These are phyloP conservation scores for Hyphopichia buzzinii DNA, from an alignment of 1,139 yeast species.

Conservation along the genomic window DNA sequence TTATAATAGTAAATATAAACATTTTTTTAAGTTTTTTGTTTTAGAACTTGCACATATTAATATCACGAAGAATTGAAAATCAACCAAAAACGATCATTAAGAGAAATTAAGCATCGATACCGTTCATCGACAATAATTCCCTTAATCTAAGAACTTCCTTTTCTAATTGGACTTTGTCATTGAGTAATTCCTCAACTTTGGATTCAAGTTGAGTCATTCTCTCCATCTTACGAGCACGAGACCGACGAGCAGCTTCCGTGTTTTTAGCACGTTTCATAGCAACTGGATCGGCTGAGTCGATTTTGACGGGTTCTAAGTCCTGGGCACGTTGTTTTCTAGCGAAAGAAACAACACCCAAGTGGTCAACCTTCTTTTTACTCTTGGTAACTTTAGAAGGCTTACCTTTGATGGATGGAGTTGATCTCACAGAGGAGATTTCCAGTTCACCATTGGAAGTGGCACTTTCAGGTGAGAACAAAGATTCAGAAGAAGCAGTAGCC, in stretches of 20 bases:
- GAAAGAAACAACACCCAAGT: slow-evolving; percentile 62
- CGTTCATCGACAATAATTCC: slow-evolving; percentile 36
- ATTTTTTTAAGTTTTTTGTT: not conserved
- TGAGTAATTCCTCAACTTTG: slow-evolving; percentile 63
- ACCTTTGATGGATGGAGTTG: slow-evolving; percentile 5
- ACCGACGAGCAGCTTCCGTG: slow-evolving; percentile 96
- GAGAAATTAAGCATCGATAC: slow-evolving; percentile 12
- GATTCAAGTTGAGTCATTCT: slow-evolving; percentile 81
- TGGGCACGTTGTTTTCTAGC: slow-evolving; percentile 60
- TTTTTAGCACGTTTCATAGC: slow-evolving; percentile 87
- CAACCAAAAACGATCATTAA: not conserved
- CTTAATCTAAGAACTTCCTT: slow-evolving; percentile 59
- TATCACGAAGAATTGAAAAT: not conserved
- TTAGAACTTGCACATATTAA: not conserved
- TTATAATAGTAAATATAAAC: not conserved
- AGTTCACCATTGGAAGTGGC: slow-evolving; percentile 19
- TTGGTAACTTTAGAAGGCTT: not conserved
- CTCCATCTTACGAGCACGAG: slow-evolving; percentile 90
- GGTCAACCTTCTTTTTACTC: slow-evolving; percentile 42
- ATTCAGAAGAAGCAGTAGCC: slow-evolving; percentile 21
- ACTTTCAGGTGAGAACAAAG: slow-evolving; percentile 5
- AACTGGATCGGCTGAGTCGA: slow-evolving; percentile 59
- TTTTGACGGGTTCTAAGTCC: slow-evolving; percentile 65
- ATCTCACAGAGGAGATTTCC: slow-evolving; percentile 1
- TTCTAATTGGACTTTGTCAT: slow-evolving; percentile 54